Percentiles rank a stretch among this genome's conserved stretches.
Conservation (phyloP, 2,329 filamentous ascomycete species). For the Pseudopyrenochaeta lycopersici region DNA sequence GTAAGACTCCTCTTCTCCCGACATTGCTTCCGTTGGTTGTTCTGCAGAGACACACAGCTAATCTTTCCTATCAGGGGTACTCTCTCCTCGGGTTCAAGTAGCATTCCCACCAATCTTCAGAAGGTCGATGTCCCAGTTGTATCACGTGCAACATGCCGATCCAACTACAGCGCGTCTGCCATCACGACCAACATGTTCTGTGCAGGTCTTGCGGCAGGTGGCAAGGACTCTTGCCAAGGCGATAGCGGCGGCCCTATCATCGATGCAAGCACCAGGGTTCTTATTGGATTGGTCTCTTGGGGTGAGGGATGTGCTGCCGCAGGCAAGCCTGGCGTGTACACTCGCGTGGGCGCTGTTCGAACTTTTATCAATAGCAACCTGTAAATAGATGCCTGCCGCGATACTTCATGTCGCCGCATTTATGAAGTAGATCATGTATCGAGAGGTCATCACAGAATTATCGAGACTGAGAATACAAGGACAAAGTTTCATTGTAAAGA, state of each 20-base stretch:
- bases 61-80: slow-evolving; percentile 14
- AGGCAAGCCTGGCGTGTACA: slow-evolving; percentile 31
- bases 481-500: too few relatives aligned
- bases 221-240: slow-evolving; percentile 41
- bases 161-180: slow-evolving; percentile 18
- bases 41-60: background rate
- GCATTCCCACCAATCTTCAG: slow-evolving; percentile 19
- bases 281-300: slow-evolving; percentile 35
- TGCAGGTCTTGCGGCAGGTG: slow-evolving; percentile 26
- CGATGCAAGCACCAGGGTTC: slow-evolving; percentile 10
- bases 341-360: slow-evolving; percentile 18
- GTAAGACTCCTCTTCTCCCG: slow-evolving; percentile 17
- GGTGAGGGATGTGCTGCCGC: slow-evolving; percentile 30
- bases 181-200: slow-evolving; percentile 36
- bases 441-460: too few relatives aligned
- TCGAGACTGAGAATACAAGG: too few relatives aligned
- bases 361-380: slow-evolving; percentile 27
- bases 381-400: slow-evolving; percentile 8
- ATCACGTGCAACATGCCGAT: slow-evolving; percentile 25
- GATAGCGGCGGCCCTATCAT: slow-evolving; percentile 35
- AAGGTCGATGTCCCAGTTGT: slow-evolving; percentile 36
- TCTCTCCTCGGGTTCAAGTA: slow-evolving; percentile 11
- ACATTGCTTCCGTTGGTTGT: background rate
- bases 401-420: too few relatives aligned
- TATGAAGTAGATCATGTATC: too few relatives aligned